These are phyloP conservation scores for Diophrys appendiculata DNA, from an alignment of 73 alveolate genomes.

Conservation along the genomic window DNA sequence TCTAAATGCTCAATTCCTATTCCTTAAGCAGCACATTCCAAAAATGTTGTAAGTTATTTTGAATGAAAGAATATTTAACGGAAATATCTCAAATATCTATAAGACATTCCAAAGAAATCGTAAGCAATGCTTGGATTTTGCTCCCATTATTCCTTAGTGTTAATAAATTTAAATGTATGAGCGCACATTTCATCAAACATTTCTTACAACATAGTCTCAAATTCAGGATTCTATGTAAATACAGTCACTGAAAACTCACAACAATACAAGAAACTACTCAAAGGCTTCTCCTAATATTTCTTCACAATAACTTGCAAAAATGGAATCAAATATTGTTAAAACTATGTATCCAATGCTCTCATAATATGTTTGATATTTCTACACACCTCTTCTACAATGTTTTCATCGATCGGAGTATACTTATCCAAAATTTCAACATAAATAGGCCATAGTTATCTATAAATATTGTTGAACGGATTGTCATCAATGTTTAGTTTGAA, in stretches of 20 bases:
- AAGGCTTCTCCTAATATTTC: not conserved
- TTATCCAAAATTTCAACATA: not conserved
- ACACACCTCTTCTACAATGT: not conserved
- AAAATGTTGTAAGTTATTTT: not conserved
- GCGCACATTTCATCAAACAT: not conserved
- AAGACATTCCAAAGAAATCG: not conserved
- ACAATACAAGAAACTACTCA: not conserved
- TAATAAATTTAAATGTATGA: not conserved
- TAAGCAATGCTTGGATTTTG: not conserved
- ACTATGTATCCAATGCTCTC: not conserved
- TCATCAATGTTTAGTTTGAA: not conserved
- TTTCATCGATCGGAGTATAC: not conserved
- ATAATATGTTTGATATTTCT: not conserved
- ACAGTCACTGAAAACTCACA: not conserved
- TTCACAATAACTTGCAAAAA: not conserved
- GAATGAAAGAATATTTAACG: not conserved
- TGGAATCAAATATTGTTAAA: not conserved
- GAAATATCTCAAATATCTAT: not conserved
- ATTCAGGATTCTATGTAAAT: not conserved
- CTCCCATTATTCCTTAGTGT: not conserved
- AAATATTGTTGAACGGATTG: not conserved
- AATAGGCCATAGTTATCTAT: not conserved
- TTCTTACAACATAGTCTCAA: not conserved
- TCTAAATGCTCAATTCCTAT: not conserved
- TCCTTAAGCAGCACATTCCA: not conserved